Evolutionary conservation across 805 yeast genomes (phyloP).

Genomic region (Lachancea nothofagi): DNA sequence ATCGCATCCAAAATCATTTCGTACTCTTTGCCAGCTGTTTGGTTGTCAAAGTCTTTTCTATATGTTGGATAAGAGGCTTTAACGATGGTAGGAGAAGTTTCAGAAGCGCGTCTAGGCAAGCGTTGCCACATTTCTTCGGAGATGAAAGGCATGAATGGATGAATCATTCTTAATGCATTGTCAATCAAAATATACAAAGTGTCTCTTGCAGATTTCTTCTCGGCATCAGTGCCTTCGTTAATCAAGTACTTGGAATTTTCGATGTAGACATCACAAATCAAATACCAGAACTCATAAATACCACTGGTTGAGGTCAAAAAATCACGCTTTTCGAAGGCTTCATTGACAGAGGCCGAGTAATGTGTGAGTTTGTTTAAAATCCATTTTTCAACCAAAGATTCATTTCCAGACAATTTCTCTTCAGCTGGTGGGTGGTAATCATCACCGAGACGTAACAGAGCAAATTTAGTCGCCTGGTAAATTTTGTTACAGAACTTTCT

Average conservation of each 20-base stretch:
- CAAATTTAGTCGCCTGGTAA: constrained; percentile 97
- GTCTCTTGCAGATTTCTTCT: constrained; percentile 86
- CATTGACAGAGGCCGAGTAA: constrained; percentile 59
- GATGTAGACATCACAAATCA: constrained; percentile 94
- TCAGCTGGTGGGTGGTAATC: constrained; percentile 77
- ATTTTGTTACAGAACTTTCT: constrained; percentile 99
- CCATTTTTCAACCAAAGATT: constrained; percentile 94
- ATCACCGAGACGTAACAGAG: constrained; percentile 83
- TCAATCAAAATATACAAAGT: constrained; percentile 91
- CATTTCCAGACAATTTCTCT: constrained; percentile 62
- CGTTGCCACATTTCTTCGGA: constrained; percentile 99
- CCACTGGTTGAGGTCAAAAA: constrained; percentile 83
- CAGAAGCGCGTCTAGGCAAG: constrained; percentile 79
- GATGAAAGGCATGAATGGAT: constrained; percentile 97
- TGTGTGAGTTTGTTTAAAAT: constrained; percentile 78
- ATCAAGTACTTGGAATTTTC: constrained; percentile 94
- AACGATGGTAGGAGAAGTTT: constrained; percentile 63
- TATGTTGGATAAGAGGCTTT: constrained; percentile 75
- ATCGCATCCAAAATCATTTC: constrained; percentile 81
- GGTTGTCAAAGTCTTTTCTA: constrained; percentile 55
- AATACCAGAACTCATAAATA: constrained; percentile 91
- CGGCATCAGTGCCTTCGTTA: constrained; percentile 81
- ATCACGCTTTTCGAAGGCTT: constrained; percentile 74
- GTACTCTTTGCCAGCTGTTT: constrained; percentile 64
- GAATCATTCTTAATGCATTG: constrained; percentile 84